These are phyloP conservation scores for Solanum hybrid DNA, from an alignment of 305 asterid species.

Conservation along the genomic window DNA sequence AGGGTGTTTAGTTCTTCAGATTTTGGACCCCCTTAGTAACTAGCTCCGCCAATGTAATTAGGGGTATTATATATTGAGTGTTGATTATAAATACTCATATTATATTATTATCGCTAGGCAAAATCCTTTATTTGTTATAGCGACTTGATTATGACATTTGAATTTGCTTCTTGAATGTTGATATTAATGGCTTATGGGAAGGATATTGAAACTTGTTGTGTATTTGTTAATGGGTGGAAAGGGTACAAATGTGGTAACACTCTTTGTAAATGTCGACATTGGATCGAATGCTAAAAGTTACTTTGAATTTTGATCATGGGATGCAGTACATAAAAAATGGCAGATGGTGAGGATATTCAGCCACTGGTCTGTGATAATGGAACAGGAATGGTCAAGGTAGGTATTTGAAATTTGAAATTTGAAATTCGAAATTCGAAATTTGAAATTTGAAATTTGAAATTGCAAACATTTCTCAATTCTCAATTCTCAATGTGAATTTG, in stretches of 20 bases:
- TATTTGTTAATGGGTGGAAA: neutral
- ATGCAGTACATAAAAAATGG: conserved; percentile 4
- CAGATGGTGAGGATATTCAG: conserved; percentile 22
- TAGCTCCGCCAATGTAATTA: neutral
- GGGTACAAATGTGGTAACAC: neutral
- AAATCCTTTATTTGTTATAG: neutral
- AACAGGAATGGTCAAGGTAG: conserved; percentile 27
- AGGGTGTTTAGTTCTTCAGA: neutral
- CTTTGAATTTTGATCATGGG: neutral
- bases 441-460: no score
- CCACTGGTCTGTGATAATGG: conserved; percentile 26
- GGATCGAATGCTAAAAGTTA: no score
- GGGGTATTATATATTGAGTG: neutral
- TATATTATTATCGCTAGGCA: neutral
- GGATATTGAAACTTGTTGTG: neutral
- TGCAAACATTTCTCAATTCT: no score
- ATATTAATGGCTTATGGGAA: neutral
- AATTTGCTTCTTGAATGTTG: neutral
- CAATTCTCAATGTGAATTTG: no score
- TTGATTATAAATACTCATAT: neutral
- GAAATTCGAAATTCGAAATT: no score
- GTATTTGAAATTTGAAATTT: no score
- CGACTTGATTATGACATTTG: neutral
- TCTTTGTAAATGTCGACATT: no score
- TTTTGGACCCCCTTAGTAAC: neutral